A percentile compares a stretch with the other conserved stretches of the same genome.
phyloP scores from a whole-genome alignment of 768 basidiomycete genomes.

The Auriscalpium microsporum region DNA sequence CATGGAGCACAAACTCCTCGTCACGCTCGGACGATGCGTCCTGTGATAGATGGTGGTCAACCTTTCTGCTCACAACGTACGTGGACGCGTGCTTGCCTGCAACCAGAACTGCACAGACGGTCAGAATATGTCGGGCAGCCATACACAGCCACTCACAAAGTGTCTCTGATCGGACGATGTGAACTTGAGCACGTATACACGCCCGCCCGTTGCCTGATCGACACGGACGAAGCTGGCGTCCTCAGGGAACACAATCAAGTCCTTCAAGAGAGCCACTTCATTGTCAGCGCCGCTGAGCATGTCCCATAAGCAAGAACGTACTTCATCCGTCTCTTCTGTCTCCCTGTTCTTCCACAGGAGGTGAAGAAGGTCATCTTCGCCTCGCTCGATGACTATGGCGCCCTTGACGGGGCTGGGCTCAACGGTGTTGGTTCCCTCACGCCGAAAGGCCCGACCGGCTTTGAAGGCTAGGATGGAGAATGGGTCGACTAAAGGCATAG shows the following conservation, averaged over 20 bases:
- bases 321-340: slow-evolving; percentile 56
- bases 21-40: slow-evolving; percentile 62
- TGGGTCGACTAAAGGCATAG: slow-evolving; percentile 11
- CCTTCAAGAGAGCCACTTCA: slow-evolving; percentile 33
- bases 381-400: slow-evolving; percentile 56
- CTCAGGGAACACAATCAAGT: slow-evolving; percentile 79
- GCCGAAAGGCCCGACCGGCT: slow-evolving; percentile 69
- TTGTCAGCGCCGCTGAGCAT: not conserved
- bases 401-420: slow-evolving; percentile 66
- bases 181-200: slow-evolving; percentile 86
- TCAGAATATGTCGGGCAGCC: slow-evolving; percentile 1
- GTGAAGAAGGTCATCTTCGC: slow-evolving; percentile 70
- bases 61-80: not conserved
- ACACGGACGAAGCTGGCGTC: slow-evolving; percentile 81
- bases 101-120: slow-evolving; percentile 62
- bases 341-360: slow-evolving; percentile 74
- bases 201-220: slow-evolving; percentile 47
- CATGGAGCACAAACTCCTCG: slow-evolving; percentile 61
- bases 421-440: slow-evolving; percentile 57
- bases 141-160: slow-evolving; percentile 48
- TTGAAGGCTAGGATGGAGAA: slow-evolving; percentile 39
- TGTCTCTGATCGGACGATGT: slow-evolving; percentile 82
- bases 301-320: slow-evolving; percentile 17
- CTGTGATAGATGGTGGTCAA: slow-evolving; percentile 26
- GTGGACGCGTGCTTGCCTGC: slow-evolving; percentile 44